Conservation (phyloP, 441 rosid species). For the Bocquillonia castaneifolia region DNA sequence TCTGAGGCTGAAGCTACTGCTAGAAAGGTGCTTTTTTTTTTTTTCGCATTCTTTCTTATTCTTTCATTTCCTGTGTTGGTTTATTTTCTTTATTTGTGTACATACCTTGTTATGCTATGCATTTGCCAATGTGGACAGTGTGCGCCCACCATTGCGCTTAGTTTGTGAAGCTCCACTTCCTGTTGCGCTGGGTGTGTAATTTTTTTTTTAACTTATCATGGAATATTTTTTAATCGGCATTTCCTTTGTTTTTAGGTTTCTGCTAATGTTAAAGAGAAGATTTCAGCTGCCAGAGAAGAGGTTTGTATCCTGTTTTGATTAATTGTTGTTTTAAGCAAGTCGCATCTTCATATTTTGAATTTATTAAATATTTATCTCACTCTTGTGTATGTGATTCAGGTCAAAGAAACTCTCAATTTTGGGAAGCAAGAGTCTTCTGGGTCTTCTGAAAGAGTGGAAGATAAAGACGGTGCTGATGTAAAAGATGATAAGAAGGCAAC, state of each 20-base stretch:
- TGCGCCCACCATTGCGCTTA: too few relatives aligned
- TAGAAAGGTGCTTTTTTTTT: slow-evolving; percentile 51
- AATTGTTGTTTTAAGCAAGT: slow-evolving; percentile 8
- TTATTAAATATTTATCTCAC: background rate
- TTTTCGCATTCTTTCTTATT: background rate
- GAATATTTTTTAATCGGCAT: background rate
- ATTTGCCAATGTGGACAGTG: too few relatives aligned
- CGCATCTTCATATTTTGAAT: slow-evolving; percentile 1
- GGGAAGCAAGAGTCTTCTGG: slow-evolving; percentile 50
- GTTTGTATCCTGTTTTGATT: slow-evolving; percentile 32
- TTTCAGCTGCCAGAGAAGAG: slow-evolving; percentile 86
- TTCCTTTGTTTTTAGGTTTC: slow-evolving; percentile 53
- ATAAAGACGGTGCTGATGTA: slow-evolving; percentile 28
- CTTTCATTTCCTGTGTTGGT: too few relatives aligned
- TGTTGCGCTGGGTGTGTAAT: too few relatives aligned
- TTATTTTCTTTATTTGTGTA: too few relatives aligned
- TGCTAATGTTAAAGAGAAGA: slow-evolving; percentile 62
- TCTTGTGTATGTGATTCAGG: slow-evolving; percentile 39
- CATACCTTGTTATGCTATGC: too few relatives aligned
- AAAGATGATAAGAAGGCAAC: slow-evolving; percentile 37
- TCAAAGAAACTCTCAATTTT: slow-evolving; percentile 58
- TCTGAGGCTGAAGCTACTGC: slow-evolving; percentile 84
- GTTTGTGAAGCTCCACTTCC: too few relatives aligned
- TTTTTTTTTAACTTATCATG: too few relatives aligned
- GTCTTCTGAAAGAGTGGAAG: slow-evolving; percentile 36